Conservation (phyloP, 306 rosid genomes). For the Alnus rubra region DNA sequence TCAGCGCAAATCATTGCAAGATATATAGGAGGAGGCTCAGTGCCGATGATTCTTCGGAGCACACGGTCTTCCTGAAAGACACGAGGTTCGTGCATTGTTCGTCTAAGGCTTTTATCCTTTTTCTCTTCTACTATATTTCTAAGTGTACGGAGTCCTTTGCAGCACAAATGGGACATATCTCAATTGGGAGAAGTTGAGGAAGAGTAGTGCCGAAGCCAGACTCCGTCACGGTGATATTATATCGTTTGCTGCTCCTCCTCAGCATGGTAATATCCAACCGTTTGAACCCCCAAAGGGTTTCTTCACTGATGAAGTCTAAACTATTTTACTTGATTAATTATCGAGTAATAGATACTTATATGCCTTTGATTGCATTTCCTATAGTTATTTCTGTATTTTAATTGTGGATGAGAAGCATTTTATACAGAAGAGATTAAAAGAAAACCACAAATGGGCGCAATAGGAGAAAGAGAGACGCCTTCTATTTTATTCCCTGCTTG, state of each 20-base stretch:
- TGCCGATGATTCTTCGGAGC: conserved; percentile 47
- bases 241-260: conserved; percentile 88
- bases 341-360: not conserved
- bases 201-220: conserved; percentile 59
- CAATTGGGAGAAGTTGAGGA: conserved; percentile 75
- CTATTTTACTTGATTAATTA: not conserved
- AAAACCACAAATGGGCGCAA: not conserved
- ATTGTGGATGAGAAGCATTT: not conserved
- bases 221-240: conserved; percentile 83
- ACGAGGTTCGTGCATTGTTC: conserved; percentile 54
- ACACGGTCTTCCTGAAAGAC: conserved; percentile 63
- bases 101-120: conserved; percentile 1
- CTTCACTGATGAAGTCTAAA: not conserved
- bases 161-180: conserved; percentile 90
- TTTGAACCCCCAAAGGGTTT: not conserved
- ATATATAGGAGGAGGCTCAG: conserved; percentile 53
- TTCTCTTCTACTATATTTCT: conserved; percentile 11
- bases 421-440: not conserved
- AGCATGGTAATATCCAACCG: conserved; percentile 56
- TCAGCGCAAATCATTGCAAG: conserved; percentile 78
- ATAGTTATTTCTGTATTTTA: not conserved
- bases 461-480: not conserved
- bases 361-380: not conserved
- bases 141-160: conserved; percentile 40
- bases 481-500: not conserved